Evolutionary conservation across 192 early-diverging fungal species (phyloP).

Genomic region (Backusella morwellensis): DNA sequence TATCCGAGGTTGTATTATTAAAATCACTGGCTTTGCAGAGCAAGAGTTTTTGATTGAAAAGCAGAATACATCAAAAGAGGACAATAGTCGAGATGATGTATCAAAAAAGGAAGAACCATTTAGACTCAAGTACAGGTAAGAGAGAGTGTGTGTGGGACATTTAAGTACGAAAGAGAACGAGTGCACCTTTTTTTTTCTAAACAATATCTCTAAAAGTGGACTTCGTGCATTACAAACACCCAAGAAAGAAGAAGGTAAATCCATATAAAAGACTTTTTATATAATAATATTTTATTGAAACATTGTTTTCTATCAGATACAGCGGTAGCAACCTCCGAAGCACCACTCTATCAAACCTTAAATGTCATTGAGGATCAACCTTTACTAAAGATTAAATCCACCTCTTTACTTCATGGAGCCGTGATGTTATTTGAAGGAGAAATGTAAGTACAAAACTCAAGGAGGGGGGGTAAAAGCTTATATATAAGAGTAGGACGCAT

Average conservation of each 20-base stretch:
- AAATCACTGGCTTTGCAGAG: slow-evolving; percentile 53
- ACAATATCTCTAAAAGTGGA: background rate
- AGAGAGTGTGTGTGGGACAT: background rate
- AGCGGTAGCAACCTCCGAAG: background rate
- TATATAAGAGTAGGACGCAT: slow-evolving; percentile 27
- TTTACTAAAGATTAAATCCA: slow-evolving; percentile 62
- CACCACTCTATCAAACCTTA: background rate
- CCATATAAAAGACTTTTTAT: background rate
- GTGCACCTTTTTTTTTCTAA: background rate
- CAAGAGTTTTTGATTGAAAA: slow-evolving; percentile 52
- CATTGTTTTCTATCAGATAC: background rate
- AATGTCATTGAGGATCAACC: slow-evolving; percentile 67
- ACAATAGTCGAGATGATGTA: background rate
- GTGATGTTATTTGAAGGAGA: slow-evolving; percentile 86
- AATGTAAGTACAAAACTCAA: slow-evolving; percentile 20
- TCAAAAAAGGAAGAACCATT: slow-evolving; percentile 6
- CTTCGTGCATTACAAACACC: background rate
- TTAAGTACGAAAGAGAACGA: no score
- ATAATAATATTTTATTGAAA: background rate
- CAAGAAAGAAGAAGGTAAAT: background rate
- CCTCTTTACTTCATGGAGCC: slow-evolving; percentile 58
- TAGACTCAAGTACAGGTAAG: slow-evolving; percentile 12
- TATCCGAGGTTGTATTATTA: slow-evolving; percentile 60
- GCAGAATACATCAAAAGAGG: background rate
- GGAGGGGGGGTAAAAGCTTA: background rate